Evolutionary conservation across 306 rosid genomes (phyloP), one percentile per base, ranked within the genome.

Genomic region (Purshia tridentata): DNA sequence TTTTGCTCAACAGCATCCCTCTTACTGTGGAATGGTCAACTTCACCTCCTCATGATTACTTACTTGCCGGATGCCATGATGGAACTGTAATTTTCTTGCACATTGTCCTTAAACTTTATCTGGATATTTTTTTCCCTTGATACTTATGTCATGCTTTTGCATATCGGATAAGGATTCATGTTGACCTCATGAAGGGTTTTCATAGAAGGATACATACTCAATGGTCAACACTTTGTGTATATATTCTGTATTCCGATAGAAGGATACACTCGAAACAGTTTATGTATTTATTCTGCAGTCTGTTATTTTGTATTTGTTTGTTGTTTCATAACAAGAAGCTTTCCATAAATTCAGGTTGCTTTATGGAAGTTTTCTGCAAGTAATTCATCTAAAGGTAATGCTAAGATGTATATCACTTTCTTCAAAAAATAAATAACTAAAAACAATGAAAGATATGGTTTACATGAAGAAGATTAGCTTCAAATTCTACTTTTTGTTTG

Each of bases 11-110:
- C 89, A 93, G 98, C 86, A 91, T 91, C 82, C 97, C 95, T 51
- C 77, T 94, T 79, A 88, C 97, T 54, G 80, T 94, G 81, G 98
- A 94, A 78, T 94, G 98, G 98, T 94, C 98, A 6, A 66, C 83
- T 73, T 81, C 85, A 12, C 83, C 92, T 56, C 91, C 96, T 70
- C 87, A 94, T 76, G 93, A 94, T 69, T 88, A 78, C 80, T 69
- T 94, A 68, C 83, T 91, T 56, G 97, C 88, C 58, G 97, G 99
- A 76, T 94, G 99, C 87, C 92, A 91, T 70, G 99, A 94, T 84
- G 99, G 97, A 81, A 94, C 91, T 77, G 99, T 94, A 89, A 72
- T 56, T 67, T 70, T 73, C 58, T 52, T 48, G 55, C 70, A 29
- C 46, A 50, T 54, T 29, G 14, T 64, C 45, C 71, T 51, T 61